A percentile compares a stretch with the other conserved stretches of the same genome.
Conservation (phyloP, 495 filamentous ascomycete species). For the Trichocladium uniseriatum region DNA sequence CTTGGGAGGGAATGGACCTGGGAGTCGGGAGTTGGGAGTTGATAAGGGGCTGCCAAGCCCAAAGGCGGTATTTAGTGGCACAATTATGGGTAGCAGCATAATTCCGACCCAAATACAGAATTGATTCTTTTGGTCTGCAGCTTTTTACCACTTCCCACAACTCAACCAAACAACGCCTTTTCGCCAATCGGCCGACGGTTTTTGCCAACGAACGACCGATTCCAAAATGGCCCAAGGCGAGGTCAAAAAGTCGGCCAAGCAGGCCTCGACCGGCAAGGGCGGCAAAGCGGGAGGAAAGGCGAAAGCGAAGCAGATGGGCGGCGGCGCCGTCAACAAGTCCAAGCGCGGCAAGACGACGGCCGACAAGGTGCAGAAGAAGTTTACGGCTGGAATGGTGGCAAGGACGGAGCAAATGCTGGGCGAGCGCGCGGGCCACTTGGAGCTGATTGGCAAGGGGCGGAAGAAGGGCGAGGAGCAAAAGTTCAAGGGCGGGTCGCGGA, state of each 20-base stretch:
- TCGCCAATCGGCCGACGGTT: too few relatives aligned
- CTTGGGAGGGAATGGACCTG: not conserved
- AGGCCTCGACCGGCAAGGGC: conserved; percentile 19
- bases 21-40: too few relatives aligned
- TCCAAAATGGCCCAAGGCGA: conserved; percentile 39
- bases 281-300: conserved; percentile 17
- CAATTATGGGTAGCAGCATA: too few relatives aligned
- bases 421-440: conserved; percentile 39
- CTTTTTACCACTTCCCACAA: not conserved
- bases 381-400: conserved; percentile 32
- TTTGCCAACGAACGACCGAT: too few relatives aligned
- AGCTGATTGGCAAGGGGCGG: conserved; percentile 40
- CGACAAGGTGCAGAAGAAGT: conserved; percentile 37
- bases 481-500: conserved; percentile 36
- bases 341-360: conserved; percentile 33
- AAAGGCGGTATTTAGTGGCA: not conserved
- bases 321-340: conserved; percentile 19
- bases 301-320: conserved; percentile 17
- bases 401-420: conserved; percentile 40
- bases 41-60: not conserved
- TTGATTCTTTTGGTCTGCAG: not conserved
- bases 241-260: conserved; percentile 27
- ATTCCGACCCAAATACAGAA: not conserved
- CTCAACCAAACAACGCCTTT: not conserved
- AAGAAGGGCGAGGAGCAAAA: conserved; percentile 26